Evolutionary conservation across 331 rosid genomes (phyloP).

Genomic region (Malus hybrid): DNA sequence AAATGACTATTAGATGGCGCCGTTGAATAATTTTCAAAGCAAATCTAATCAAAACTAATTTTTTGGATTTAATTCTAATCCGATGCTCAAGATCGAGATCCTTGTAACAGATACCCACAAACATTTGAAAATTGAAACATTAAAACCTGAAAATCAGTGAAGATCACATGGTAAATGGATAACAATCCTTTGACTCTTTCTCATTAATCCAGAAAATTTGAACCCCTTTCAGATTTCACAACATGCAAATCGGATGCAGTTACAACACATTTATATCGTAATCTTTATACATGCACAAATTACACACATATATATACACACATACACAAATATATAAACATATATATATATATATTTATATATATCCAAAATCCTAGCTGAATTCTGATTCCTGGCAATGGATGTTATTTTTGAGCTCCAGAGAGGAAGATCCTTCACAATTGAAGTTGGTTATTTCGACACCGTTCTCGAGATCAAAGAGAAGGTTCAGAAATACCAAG

Average conservation of each 20-base stretch:
- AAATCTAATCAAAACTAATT: not conserved
- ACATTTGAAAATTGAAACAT: not conserved
- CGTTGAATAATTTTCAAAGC: too few species aligned
- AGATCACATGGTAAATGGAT: not conserved
- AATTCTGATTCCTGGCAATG: slow-evolving; percentile 22
- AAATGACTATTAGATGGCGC: fast-evolving
- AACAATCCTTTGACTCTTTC: slow-evolving; percentile 1
- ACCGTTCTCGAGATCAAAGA: slow-evolving; percentile 51
- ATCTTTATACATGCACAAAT: not conserved
- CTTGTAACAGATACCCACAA: not conserved
- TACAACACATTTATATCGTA: not conserved
- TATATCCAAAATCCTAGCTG: not conserved
- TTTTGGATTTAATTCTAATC: not conserved
- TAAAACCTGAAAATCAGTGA: not conserved
- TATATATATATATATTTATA: not conserved
- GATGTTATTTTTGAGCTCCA: slow-evolving; percentile 42
- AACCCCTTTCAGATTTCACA: not conserved
- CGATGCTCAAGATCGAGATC: not conserved
- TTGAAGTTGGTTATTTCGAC: slow-evolving; percentile 61
- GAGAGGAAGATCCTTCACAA: slow-evolving; percentile 35
- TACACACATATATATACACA: too few species aligned
- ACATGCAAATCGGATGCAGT: slow-evolving; percentile 16
- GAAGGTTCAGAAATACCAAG: slow-evolving; percentile 46
- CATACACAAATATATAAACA: too few species aligned
- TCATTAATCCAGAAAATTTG: not conserved